Conservation (phyloP, 805 yeast genomes). For the Starmerella ratchasimensis region DNA sequence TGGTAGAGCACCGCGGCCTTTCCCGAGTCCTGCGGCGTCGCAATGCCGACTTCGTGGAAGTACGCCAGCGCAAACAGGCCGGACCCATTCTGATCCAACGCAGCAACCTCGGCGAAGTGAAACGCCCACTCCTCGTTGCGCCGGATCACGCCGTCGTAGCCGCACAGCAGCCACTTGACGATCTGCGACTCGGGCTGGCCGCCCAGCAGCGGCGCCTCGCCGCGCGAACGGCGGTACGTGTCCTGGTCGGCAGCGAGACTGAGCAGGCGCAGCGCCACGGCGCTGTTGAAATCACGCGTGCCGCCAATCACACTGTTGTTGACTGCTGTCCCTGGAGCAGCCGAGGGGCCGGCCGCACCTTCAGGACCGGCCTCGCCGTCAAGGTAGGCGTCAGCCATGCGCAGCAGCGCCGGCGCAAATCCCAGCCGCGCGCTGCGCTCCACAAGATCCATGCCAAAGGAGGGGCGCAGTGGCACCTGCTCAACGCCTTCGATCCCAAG, state of each 20-base stretch:
- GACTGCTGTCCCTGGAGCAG: too few relatives aligned
- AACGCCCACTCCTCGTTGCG: constrained; percentile 53
- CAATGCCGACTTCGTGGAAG: constrained; percentile 54
- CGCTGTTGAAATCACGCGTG: constrained; percentile 23
- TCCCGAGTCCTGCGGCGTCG: constrained; percentile 32
- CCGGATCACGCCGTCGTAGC: constrained; percentile 40
- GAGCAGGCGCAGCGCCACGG: constrained; percentile 25
- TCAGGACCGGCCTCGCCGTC: constrained; percentile 18
- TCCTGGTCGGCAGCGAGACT: constrained; percentile 27
- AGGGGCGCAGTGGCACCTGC: not conserved
- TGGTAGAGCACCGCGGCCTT: constrained; percentile 39
- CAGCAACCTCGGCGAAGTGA: constrained; percentile 51
- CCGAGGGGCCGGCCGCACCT: not conserved
- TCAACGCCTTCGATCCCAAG: constrained; percentile 4
- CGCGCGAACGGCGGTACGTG: constrained; percentile 19
- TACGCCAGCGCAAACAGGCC: constrained; percentile 61
- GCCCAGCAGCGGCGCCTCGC: constrained; percentile 10
- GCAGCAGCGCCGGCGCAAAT: constrained; percentile 26
- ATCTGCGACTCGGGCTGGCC: constrained; percentile 31
- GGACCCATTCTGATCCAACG: constrained; percentile 43
- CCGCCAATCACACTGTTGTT: too few relatives aligned
- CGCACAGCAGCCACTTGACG: constrained; percentile 54
- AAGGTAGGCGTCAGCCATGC: constrained; percentile 29
- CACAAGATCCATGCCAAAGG: constrained; percentile 23
- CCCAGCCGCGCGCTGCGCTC: constrained; percentile 29